Evolutionary conservation across 2,329 filamentous ascomycete species (phyloP).

Genomic region (Zasmidium cellare): DNA sequence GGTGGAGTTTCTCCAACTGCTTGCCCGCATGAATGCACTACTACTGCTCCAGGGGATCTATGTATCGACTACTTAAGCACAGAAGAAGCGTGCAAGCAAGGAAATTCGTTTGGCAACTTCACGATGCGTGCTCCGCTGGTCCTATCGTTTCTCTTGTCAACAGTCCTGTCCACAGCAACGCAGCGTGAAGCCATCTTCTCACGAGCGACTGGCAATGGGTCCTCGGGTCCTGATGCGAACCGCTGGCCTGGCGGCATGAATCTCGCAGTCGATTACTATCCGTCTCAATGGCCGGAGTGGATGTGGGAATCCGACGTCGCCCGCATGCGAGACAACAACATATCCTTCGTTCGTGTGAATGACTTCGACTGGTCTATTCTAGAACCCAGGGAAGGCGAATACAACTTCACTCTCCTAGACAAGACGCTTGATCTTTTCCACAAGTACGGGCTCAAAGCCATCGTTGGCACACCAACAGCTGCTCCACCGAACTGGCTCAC

Average conservation of each 20-base stretch:
- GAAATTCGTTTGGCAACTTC: no score
- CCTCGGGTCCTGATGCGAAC: slow-evolving; percentile 6
- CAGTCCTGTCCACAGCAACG: not conserved
- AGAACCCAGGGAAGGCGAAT: slow-evolving; percentile 24
- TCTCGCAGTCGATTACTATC: slow-evolving; percentile 27
- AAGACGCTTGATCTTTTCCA: slow-evolving; percentile 19
- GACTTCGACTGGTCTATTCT: slow-evolving; percentile 27
- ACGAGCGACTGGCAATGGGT: slow-evolving; percentile 1
- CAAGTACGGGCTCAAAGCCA: slow-evolving; percentile 24
- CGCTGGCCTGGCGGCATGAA: slow-evolving; percentile 23
- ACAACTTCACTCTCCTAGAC: slow-evolving; percentile 28
- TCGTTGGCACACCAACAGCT: slow-evolving; percentile 26
- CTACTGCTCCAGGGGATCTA: no score
- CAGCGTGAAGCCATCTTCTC: not conserved
- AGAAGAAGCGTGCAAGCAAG: no score
- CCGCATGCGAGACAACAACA: slow-evolving; percentile 23
- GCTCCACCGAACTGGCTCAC: slow-evolving; percentile 27
- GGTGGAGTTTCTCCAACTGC: no score
- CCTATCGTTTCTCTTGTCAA: not conserved
- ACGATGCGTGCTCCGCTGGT: not conserved
- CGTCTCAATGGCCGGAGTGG: slow-evolving; percentile 28
- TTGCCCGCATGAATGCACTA: no score
- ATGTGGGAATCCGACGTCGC: slow-evolving; percentile 27
- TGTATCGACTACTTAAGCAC: no score
- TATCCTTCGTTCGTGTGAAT: slow-evolving; percentile 24